Base-by-base conservation (phyloP, 1,139 yeast species). In the Yamadazyma trypodendri region DNA sequence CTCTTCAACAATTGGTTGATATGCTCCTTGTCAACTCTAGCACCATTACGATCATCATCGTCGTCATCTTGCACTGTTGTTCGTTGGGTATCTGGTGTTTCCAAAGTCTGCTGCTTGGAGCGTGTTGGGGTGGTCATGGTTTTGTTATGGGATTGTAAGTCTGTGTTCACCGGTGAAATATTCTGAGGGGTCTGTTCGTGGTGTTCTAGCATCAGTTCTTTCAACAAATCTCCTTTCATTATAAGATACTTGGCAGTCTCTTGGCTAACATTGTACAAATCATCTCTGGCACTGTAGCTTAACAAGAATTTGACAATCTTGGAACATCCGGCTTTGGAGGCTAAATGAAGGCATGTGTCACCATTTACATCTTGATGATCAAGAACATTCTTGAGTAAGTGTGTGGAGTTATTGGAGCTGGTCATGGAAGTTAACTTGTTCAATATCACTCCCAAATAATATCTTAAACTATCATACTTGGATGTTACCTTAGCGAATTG, bases 281-380 rank as follows among this genome's bases (percentile, higher is more conserved):
- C 72, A 50, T 75, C 77, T 31, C 72, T 55, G 4, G 80, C 79
- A 12, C 79, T 78, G 43, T 61, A 64, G 31, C 63, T 56, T 39
- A 72, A 52, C 33, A 77, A 60, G 8, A 58, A 47, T 36, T 65
- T 63, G 4, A 68, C 68, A 28, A 79, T 54, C 31, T 60, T 65
- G 3, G 58, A 40, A 41, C 71, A 63, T 32, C 65, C 65, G 7
- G 72, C 57, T 43, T 71, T 70, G 2, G 77, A 65, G 5, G 89
- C 85, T 34, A 84, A 60, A 50, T 82, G 87, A 36, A 82, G 59
- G 24, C 85, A 81, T 0, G 89, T 81, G 46, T 82, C 82, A 6
- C 90, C 89, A 43, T 76, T 69, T 11, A 71, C 72, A 58, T 84
- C 92, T 48, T 77, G 83, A 54, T 81, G 88, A 50, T 82, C 81